phyloP scores from a whole-genome alignment of 768 basidiomycete species.

The Tulasnella sp. region DNA sequence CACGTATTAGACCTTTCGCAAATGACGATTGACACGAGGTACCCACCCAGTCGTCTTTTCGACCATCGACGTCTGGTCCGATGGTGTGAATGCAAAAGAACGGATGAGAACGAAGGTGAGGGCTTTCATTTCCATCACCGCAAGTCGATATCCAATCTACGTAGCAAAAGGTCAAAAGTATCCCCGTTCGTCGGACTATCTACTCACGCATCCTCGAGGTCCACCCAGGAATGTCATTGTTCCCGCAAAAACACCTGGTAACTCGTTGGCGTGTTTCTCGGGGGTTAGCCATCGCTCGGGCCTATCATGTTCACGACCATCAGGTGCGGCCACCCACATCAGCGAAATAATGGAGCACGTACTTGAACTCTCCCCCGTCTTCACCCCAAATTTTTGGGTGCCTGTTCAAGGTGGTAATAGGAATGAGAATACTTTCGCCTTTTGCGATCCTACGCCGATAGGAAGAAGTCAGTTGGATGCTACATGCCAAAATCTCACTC shows the following conservation, averaged over 20 bases:
- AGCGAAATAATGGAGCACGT: not conserved
- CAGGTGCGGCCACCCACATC: not conserved
- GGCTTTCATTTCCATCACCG: slow-evolving; percentile 26
- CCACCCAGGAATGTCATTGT: slow-evolving; percentile 52
- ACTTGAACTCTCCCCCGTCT: slow-evolving; percentile 21
- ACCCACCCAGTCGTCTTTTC: slow-evolving; percentile 7
- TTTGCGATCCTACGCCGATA: not conserved
- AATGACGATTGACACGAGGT: not conserved
- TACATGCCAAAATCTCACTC: slow-evolving; percentile 3
- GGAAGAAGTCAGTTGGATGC: not conserved
- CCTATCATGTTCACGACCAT: slow-evolving; percentile 31
- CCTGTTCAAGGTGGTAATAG: slow-evolving; percentile 4
- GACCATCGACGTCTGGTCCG: slow-evolving; percentile 36
- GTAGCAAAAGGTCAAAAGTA: not conserved
- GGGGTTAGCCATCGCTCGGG: slow-evolving; percentile 52
- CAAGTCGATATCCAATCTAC: slow-evolving; percentile 3
- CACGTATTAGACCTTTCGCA: not conserved
- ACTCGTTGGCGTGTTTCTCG: slow-evolving; percentile 32
- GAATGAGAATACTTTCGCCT: slow-evolving; percentile 6
- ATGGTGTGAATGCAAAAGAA: slow-evolving; percentile 40
- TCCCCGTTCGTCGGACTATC: slow-evolving; percentile 29
- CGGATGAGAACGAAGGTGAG: slow-evolving; percentile 40
- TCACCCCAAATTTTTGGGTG: slow-evolving; percentile 16
- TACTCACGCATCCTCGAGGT: slow-evolving; percentile 39
- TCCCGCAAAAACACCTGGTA: slow-evolving; percentile 53